Evolutionary conservation across 805 yeast genomes (phyloP).

Genomic region (Candida namnaoensis): DNA sequence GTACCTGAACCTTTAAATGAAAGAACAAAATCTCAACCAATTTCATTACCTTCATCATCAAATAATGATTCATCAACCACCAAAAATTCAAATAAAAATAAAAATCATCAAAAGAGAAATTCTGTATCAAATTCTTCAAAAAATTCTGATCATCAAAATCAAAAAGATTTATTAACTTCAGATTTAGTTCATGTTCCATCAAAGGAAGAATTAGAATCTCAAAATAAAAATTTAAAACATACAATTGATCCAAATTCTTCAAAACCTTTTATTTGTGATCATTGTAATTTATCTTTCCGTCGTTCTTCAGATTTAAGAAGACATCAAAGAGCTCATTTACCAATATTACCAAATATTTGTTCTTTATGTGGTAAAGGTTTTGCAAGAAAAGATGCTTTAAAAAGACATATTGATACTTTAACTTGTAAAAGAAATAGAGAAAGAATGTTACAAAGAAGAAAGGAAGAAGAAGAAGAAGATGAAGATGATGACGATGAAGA

Average conservation of each 20-base stretch:
- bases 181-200: background rate
- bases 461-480: background rate
- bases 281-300: constrained; percentile 56
- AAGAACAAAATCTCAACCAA: too few species aligned
- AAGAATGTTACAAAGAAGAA: constrained; percentile 23
- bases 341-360: constrained; percentile 69
- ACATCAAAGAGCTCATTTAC: constrained; percentile 67
- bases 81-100: too few species aligned
- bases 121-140: background rate
- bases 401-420: constrained; percentile 64
- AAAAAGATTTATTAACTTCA: too few species aligned
- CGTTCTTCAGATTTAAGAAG: constrained; percentile 64
- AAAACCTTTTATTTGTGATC: constrained; percentile 45
- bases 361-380: constrained; percentile 73
- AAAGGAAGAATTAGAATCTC: background rate
- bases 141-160: too few species aligned
- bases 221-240: background rate
- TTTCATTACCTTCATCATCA: too few species aligned
- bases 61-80: too few species aligned
- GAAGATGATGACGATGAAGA: too few species aligned
- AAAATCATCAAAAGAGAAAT: too few species aligned
- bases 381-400: constrained; percentile 76
- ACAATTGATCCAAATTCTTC: constrained; percentile 6
- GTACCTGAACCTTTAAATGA: too few species aligned
- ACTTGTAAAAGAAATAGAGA: constrained; percentile 70